Percentiles rank a stretch among this genome's conserved stretches.
phyloP scores from a whole-genome alignment of 2,329 filamentous ascomycete species.

The Venturia carpophila region DNA sequence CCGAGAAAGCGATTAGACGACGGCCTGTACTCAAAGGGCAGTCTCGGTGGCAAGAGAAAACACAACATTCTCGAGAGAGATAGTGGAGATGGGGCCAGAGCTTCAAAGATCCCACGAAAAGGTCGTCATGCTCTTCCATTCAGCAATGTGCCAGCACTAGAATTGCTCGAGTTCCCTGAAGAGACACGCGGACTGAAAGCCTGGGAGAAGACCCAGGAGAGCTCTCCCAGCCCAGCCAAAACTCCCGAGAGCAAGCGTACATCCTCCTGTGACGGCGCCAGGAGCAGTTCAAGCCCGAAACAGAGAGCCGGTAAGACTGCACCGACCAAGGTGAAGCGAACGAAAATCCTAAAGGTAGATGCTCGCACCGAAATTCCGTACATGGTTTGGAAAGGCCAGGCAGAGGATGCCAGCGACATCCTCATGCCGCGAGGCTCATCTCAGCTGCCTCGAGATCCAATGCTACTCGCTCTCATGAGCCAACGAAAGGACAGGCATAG shows the following conservation, averaged over 20 bases:
- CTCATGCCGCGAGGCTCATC: neutral
- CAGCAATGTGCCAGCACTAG: neutral
- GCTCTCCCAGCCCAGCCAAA: neutral
- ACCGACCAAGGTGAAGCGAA: neutral
- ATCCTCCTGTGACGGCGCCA: neutral
- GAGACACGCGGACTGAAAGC: neutral
- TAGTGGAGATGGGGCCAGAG: neutral
- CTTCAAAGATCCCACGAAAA: neutral
- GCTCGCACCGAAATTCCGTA: neutral
- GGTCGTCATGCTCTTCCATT: neutral
- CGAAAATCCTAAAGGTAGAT: neutral
- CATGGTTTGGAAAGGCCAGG: neutral
- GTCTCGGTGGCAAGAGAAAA: neutral
- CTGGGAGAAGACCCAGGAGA: neutral
- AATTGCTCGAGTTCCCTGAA: neutral
- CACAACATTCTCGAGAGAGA: neutral
- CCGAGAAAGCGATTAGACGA: neutral
- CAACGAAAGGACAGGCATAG: neutral
- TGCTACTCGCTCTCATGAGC: neutral
- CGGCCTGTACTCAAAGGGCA: neutral
- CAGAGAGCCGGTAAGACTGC: neutral
- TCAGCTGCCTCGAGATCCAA: neutral
- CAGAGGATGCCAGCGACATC: neutral
- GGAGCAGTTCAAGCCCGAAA: neutral
- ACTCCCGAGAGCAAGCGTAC: neutral